A percentile compares a stretch with the other conserved stretches of the same genome.
Evolutionary conservation across 345 rosid species (phyloP).

Genomic region (Arabidopsis thaliana): TAIR10.1 NC_003070.9:27549001-27549500

Average conservation of each 20-base stretch:
- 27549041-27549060: neutral
- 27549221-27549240: no score
- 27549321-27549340: no score
- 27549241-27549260: no score
- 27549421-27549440: slow-evolving; percentile 49
- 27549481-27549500: slow-evolving; percentile 54
- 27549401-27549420: slow-evolving; percentile 27
- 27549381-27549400: no score
- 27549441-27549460: slow-evolving; percentile 55
- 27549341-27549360: no score
- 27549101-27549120: neutral
- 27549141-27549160: neutral
- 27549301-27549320: no score
- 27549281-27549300: no score
- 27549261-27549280: no score
- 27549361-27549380: neutral
- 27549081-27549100: neutral
- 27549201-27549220: no score
- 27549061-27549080: neutral
- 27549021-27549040: neutral
- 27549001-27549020: neutral
- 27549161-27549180: neutral
- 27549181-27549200: neutral
- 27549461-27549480: slow-evolving; percentile 62
- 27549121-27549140: neutral